A percentile compares a stretch with the other conserved stretches of the same genome.
Conservation (phyloP, 2,329 filamentous ascomycete species). For the Trichoderma oligosporum region DNA sequence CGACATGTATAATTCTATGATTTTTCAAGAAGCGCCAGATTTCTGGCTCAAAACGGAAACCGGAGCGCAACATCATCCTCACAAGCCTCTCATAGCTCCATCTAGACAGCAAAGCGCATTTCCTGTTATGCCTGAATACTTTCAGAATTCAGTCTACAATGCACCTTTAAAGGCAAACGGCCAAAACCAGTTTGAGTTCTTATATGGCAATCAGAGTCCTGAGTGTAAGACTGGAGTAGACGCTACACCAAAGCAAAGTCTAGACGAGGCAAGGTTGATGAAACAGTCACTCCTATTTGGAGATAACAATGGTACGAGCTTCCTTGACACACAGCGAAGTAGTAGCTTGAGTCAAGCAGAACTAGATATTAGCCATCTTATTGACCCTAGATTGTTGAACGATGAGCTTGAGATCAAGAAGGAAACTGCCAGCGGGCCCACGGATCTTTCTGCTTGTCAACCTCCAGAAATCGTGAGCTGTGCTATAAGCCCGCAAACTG, state of each 20-base stretch:
- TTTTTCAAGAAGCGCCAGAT: neutral
- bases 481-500: neutral
- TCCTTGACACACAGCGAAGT: neutral
- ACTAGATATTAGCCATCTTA: neutral
- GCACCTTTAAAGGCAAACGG: neutral
- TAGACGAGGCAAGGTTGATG: neutral
- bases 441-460: neutral
- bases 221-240: neutral
- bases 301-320: neutral
- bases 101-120: neutral
- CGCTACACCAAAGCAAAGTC: neutral
- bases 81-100: neutral
- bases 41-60: neutral
- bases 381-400: neutral
- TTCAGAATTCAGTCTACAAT: too few species aligned
- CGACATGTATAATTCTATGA: neutral
- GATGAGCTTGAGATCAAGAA: neutral
- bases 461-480: neutral
- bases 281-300: neutral
- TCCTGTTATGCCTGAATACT: neutral
- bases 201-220: too few species aligned
- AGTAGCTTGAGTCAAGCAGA: neutral
- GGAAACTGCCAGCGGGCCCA: neutral
- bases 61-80: neutral
- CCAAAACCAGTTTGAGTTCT: neutral